phyloP scores from a whole-genome alignment of 108 stramenopile genomes.

The Nitzschia putrida region DNA sequence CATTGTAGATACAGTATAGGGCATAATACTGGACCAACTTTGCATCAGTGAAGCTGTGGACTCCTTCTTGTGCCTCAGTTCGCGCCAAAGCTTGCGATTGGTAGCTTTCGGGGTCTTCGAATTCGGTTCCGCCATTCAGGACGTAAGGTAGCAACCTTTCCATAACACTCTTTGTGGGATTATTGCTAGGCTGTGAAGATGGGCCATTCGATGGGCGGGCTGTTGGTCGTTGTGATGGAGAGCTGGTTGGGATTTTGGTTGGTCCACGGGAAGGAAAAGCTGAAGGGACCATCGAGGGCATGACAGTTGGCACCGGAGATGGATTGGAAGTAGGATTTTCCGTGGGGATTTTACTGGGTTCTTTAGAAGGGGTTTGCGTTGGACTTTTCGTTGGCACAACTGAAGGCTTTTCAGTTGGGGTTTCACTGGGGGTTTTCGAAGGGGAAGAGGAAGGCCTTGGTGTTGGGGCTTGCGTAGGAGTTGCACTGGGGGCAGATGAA shows the following conservation, averaged over 20 bases:
- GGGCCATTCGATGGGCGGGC: constrained; percentile 4
- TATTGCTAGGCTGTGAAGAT: not conserved
- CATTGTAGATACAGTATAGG: constrained; percentile 26
- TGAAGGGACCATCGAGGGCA: constrained; percentile 1
- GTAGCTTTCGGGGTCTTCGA: constrained; percentile 31
- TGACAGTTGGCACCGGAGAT: constrained; percentile 4
- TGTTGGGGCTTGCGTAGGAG: not conserved
- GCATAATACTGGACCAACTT: constrained; percentile 39
- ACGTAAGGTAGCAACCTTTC: constrained; percentile 18
- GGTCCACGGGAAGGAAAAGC: not conserved
- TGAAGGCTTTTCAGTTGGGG: not conserved
- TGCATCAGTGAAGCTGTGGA: constrained; percentile 1
- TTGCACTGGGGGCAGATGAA: not conserved
- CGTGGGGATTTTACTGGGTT: not conserved
- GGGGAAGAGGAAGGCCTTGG: not conserved
- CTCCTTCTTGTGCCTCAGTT: constrained; percentile 20
- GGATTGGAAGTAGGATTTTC: not conserved
- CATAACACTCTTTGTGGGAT: constrained; percentile 17
- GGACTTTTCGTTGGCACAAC: constrained; percentile 8
- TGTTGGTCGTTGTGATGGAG: constrained; percentile 6
- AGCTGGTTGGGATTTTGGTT: constrained; percentile 16
- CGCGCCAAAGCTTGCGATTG: constrained; percentile 35
- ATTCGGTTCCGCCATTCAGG: constrained; percentile 28
- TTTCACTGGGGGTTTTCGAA: not conserved
- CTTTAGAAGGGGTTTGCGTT: not conserved